Evolutionary conservation across 192 early-diverging fungal species (phyloP).

Genomic region (Spizellomyces sp.): DNA sequence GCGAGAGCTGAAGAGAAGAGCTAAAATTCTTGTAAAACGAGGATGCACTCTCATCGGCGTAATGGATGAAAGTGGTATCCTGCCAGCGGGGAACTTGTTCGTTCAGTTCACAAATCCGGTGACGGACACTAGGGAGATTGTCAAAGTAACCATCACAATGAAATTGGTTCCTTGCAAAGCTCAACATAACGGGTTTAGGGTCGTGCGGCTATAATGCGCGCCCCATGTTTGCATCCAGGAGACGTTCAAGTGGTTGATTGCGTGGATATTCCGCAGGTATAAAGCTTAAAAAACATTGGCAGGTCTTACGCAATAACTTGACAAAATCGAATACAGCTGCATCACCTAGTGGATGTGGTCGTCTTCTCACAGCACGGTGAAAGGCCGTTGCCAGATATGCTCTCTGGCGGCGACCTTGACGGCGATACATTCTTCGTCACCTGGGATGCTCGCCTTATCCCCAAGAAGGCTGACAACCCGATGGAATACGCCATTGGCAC

Average conservation of each 20-base stretch:
- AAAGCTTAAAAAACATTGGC: background rate
- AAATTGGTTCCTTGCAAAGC: background rate
- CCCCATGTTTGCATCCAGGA: slow-evolving; percentile 44
- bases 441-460: slow-evolving; percentile 32
- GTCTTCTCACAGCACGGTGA: slow-evolving; percentile 72
- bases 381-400: slow-evolving; percentile 73
- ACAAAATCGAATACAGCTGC: slow-evolving; percentile 18
- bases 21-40: slow-evolving; percentile 39
- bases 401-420: slow-evolving; percentile 81
- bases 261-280: slow-evolving; percentile 33
- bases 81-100: slow-evolving; percentile 37
- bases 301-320: background rate
- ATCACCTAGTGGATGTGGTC: slow-evolving; percentile 62
- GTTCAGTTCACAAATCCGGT: slow-evolving; percentile 48
- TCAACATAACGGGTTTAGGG: background rate
- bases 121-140: slow-evolving; percentile 10
- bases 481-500: slow-evolving; percentile 30
- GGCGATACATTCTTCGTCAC: slow-evolving; percentile 66
- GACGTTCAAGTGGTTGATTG: slow-evolving; percentile 40
- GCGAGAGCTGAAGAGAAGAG: slow-evolving; percentile 32
- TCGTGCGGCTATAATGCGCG: slow-evolving; percentile 14
- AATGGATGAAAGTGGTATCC: slow-evolving; percentile 46
- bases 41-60: slow-evolving; percentile 40
- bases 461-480: slow-evolving; percentile 7
- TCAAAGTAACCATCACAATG: slow-evolving; percentile 11